Conservation (phyloP, 208 protist species). For the Vickermania ingenoplastis region DNA sequence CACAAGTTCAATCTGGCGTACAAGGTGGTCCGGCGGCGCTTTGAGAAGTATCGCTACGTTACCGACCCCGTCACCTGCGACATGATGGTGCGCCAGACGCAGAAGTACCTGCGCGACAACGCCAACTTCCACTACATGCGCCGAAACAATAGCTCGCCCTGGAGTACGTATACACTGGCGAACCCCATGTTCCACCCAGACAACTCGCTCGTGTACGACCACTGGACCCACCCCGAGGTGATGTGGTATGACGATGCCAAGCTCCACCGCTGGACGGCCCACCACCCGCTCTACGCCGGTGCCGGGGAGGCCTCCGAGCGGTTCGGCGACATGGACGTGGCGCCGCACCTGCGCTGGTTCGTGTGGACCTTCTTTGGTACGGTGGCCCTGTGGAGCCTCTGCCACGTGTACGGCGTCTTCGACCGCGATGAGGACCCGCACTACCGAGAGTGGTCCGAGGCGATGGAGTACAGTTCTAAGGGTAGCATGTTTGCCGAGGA, state of each 20-base stretch:
- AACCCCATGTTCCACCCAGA: constrained; percentile 88
- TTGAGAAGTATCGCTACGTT: constrained; percentile 85
- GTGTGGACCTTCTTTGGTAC: constrained; percentile 16
- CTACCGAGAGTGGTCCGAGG: constrained; percentile 59
- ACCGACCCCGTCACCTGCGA: constrained; percentile 84
- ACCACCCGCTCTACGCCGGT: constrained; percentile 75
- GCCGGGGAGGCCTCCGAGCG: constrained; percentile 72
- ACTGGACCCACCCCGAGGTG: constrained; percentile 88
- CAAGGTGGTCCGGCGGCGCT: constrained; percentile 81
- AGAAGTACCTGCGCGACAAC: constrained; percentile 87
- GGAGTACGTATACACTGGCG: constrained; percentile 70
- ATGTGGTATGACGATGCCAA: constrained; percentile 89
- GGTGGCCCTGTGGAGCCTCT: constrained; percentile 37
- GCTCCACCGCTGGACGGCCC: constrained; percentile 75
- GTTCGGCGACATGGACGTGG: constrained; percentile 80
- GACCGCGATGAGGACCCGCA: constrained; percentile 36
- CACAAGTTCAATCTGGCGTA: constrained; percentile 87
- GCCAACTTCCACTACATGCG: constrained; percentile 71
- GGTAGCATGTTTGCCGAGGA: constrained; percentile 70
- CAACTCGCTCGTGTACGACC: constrained; percentile 83
- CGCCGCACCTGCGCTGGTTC: constrained; percentile 49
- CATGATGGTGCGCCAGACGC: constrained; percentile 89
- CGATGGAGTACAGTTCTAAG: constrained; percentile 56
- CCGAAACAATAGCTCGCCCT: constrained; percentile 75
- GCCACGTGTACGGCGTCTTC: constrained; percentile 39